Percentiles rank a stretch among this genome's conserved stretches.
Conservation (phyloP, 805 yeast genomes). For the Metschnikowia shivogae region DNA sequence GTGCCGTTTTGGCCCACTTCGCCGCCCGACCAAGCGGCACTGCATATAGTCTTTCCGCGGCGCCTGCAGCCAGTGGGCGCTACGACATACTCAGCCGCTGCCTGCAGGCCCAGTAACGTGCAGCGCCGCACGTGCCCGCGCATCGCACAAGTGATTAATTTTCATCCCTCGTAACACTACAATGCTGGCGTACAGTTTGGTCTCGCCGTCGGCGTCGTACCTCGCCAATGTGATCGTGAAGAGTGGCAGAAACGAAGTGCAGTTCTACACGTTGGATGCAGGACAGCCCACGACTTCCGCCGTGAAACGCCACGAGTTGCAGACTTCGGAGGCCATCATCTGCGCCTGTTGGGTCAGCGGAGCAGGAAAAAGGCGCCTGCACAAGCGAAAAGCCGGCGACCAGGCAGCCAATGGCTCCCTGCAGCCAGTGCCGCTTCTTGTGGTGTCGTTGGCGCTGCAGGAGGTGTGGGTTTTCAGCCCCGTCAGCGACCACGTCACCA, state of each 20-base stretch:
- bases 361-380: constrained; percentile 7
- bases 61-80: neutral
- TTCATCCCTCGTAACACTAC: neutral
- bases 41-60: neutral
- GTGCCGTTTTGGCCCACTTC: no score
- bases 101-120: neutral
- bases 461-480: constrained; percentile 46
- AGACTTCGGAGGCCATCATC: constrained; percentile 34
- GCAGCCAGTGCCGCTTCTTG: constrained; percentile 18
- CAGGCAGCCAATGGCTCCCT: constrained; percentile 2
- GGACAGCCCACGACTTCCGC: constrained; percentile 13
- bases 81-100: neutral
- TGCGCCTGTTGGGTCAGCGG: constrained; percentile 35
- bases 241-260: constrained; percentile 45
- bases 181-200: constrained; percentile 17
- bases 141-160: constrained; percentile 5
- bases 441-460: constrained; percentile 31
- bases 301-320: constrained; percentile 36
- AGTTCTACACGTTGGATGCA: constrained; percentile 27
- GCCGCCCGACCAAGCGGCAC: neutral
- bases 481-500: constrained; percentile 32
- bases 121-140: neutral
- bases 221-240: constrained; percentile 40
- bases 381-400: constrained; percentile 4
- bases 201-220: constrained; percentile 28